These are phyloP conservation scores for Candida parachauliodes DNA, from an alignment of 805 yeast species.

Conservation along the genomic window DNA sequence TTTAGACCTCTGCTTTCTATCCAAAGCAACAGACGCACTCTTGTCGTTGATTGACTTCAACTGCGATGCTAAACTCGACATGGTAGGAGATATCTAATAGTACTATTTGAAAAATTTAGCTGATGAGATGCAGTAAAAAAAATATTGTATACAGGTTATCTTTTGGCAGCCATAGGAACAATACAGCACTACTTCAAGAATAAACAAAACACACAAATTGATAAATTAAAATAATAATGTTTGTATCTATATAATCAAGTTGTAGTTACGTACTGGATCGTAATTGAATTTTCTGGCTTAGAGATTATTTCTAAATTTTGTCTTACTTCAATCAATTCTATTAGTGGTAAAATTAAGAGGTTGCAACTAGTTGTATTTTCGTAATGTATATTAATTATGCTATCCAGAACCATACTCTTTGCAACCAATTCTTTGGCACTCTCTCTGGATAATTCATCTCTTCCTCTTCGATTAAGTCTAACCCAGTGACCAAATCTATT, in stretches of 20 bases:
- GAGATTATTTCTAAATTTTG: no score
- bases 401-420: conserved; percentile 50
- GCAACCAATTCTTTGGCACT: conserved; percentile 36
- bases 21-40: conserved; percentile 71
- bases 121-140: conserved; percentile 4
- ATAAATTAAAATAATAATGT: background rate
- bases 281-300: no score
- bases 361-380: no score
- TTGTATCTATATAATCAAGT: no score
- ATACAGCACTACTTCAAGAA: no score
- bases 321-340: no score
- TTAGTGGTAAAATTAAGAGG: no score
- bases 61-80: conserved; percentile 75
- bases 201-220: no score
- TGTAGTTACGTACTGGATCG: no score
- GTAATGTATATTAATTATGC: conserved; percentile 21
- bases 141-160: conserved; percentile 1
- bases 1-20: conserved; percentile 81
- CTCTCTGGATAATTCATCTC: conserved; percentile 33
- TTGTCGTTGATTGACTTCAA: conserved; percentile 63
- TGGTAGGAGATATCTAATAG: no score
- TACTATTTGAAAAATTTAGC: background rate
- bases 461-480: conserved; percentile 57
- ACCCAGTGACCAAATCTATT: conserved; percentile 58
- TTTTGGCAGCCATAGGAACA: conserved; percentile 6